Conservation (phyloP, 371 early-diverging fungal genomes). For the Actinomucor elegans region DNA sequence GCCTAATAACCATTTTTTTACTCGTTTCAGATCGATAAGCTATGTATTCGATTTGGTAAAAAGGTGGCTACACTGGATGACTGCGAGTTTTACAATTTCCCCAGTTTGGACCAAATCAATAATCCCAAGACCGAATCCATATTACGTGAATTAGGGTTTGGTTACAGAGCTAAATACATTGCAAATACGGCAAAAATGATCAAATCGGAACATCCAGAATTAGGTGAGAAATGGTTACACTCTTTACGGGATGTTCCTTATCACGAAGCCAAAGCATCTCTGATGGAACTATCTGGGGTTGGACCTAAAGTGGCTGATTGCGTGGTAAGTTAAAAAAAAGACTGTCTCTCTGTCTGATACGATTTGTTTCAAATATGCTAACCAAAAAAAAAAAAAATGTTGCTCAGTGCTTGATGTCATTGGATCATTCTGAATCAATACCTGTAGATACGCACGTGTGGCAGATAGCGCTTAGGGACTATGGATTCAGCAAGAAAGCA, state of each 20-base stretch:
- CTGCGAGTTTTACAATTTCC: constrained; percentile 70
- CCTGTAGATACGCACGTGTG: constrained; percentile 96
- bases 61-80: constrained; percentile 48
- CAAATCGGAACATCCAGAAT: constrained; percentile 39
- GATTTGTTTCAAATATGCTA: not conserved
- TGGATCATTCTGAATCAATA: constrained; percentile 80
- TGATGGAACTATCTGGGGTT: constrained; percentile 74
- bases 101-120: constrained; percentile 55
- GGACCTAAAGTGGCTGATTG: constrained; percentile 98
- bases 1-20: not conserved
- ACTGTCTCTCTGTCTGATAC: not conserved
- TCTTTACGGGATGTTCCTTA: constrained; percentile 56
- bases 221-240: constrained; percentile 60
- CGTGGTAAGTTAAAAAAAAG: constrained; percentile 78
- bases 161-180: constrained; percentile 94
- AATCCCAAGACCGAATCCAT: constrained; percentile 59
- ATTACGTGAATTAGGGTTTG: constrained; percentile 85
- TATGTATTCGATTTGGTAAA: constrained; percentile 68
- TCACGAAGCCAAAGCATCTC: constrained; percentile 57
- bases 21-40: constrained; percentile 50
- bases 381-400: too few relatives aligned
- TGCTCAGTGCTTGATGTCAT: constrained; percentile 72
- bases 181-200: constrained; percentile 63
- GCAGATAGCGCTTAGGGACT: constrained; percentile 86
- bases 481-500: constrained; percentile 54